phyloP scores from a whole-genome alignment of 1,139 yeast species.

The Ogataea hybrid region DNA sequence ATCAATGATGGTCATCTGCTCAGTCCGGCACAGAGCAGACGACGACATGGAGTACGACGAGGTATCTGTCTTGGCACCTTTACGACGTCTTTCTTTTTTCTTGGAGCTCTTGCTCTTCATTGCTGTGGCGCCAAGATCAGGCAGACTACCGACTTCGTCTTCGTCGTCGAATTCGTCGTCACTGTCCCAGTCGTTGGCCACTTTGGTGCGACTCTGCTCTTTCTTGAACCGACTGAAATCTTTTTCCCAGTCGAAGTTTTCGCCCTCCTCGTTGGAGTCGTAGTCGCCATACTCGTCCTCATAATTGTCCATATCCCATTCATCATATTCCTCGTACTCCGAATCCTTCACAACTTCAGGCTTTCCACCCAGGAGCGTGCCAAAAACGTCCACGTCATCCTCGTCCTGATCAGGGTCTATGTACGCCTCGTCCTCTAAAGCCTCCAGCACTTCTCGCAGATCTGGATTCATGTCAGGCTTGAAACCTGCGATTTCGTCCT shows the following conservation, averaged over 20 bases:
- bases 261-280: slow-evolving; percentile 36
- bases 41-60: slow-evolving; percentile 94
- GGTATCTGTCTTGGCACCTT: slow-evolving; percentile 87
- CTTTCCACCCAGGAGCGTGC: slow-evolving; percentile 40
- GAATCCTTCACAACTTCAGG: slow-evolving; percentile 40
- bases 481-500: slow-evolving; percentile 83
- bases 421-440: slow-evolving; percentile 92
- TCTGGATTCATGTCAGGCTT: slow-evolving; percentile 94
- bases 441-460: slow-evolving; percentile 85
- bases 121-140: slow-evolving; percentile 31
- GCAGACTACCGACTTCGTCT: slow-evolving; percentile 55
- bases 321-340: slow-evolving; percentile 40
- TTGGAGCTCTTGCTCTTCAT: slow-evolving; percentile 34
- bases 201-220: slow-evolving; percentile 36
- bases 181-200: slow-evolving; percentile 59
- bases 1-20: slow-evolving; percentile 83
- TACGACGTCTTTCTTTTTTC: slow-evolving; percentile 65
- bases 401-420: slow-evolving; percentile 52
- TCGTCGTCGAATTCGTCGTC: slow-evolving; percentile 61
- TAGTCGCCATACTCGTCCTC: slow-evolving; percentile 46
- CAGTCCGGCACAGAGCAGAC: slow-evolving; percentile 86
- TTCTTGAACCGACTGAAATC: slow-evolving; percentile 75
- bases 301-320: slow-evolving; percentile 57
- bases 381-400: slow-evolving; percentile 51
- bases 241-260: slow-evolving; percentile 75